Conservation (phyloP, 2,329 filamentous ascomycete species). For the Fusarium floridanum region DNA sequence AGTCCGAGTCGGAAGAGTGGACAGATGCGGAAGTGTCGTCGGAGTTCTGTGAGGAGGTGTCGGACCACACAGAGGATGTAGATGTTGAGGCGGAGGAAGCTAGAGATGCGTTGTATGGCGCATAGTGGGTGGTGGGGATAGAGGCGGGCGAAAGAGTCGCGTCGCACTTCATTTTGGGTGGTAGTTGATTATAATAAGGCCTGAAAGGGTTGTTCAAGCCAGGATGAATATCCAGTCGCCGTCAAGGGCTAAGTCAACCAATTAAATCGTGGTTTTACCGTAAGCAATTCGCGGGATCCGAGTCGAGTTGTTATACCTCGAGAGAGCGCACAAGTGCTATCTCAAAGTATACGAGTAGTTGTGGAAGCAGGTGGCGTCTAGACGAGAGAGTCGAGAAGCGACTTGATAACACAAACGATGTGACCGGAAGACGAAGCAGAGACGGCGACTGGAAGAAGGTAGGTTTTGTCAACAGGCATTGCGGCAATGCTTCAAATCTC, state of each 20-base stretch:
- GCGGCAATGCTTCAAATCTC: slow-evolving; percentile 56
- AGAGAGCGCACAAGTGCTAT: slow-evolving; percentile 53
- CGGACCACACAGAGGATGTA: slow-evolving; percentile 82
- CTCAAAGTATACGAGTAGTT: slow-evolving; percentile 56
- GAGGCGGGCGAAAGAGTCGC: slow-evolving; percentile 66
- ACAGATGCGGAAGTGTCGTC: slow-evolving; percentile 75
- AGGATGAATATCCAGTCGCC: slow-evolving; percentile 65
- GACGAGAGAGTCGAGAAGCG: slow-evolving; percentile 54
- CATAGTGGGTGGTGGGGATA: slow-evolving; percentile 61
- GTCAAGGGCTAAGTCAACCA: slow-evolving; percentile 64
- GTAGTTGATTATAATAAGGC: slow-evolving; percentile 45
- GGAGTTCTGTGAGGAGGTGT: slow-evolving; percentile 76
- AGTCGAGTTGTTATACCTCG: slow-evolving; percentile 55
- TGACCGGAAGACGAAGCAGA: slow-evolving; percentile 71
- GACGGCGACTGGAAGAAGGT: slow-evolving; percentile 72
- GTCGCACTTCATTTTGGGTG: slow-evolving; percentile 70
- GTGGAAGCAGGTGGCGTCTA: slow-evolving; percentile 60
- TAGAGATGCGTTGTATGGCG: slow-evolving; percentile 77
- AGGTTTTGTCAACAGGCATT: slow-evolving; percentile 70
- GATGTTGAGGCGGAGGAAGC: slow-evolving; percentile 83
- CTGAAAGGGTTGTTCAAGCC: slow-evolving; percentile 51
- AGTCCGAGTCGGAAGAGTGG: slow-evolving; percentile 68
- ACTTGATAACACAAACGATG: slow-evolving; percentile 67
- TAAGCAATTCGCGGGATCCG: slow-evolving; percentile 51
- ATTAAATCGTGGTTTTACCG: slow-evolving; percentile 59